Evolutionary conservation across 352 stramenopile genomes (phyloP).

Genomic region (Blastocystis sp.): DNA sequence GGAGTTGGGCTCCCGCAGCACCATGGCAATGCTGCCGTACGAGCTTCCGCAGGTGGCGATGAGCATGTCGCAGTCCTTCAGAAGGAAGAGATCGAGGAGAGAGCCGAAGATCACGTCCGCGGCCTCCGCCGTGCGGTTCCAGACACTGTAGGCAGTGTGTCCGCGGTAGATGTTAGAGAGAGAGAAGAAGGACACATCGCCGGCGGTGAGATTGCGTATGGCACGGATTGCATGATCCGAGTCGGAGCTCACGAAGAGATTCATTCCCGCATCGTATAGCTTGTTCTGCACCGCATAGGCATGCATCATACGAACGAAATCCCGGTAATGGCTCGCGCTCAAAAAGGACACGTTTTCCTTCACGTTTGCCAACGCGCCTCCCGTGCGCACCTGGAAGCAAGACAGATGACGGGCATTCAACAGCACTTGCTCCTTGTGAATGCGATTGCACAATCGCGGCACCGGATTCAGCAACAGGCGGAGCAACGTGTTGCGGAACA

Average conservation of each 20-base stretch:
- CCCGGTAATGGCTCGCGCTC: not conserved
- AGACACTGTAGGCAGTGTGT: not conserved
- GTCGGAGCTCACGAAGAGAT: constrained; percentile 1
- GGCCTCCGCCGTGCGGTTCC: not conserved
- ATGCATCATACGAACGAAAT: not conserved
- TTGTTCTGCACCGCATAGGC: not conserved
- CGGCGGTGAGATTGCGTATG: not conserved
- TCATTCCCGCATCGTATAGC: not conserved
- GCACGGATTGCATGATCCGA: not conserved
- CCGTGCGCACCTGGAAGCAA: constrained; percentile 6
- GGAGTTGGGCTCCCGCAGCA: not conserved
- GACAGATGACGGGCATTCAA: not conserved
- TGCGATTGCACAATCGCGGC: not conserved
- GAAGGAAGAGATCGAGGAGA: not conserved
- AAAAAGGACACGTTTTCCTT: not conserved
- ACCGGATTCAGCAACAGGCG: constrained; percentile 1
- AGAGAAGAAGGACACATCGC: not conserved
- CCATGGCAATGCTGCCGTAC: not conserved
- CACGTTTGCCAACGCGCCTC: not conserved
- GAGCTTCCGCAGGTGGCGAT: not conserved
- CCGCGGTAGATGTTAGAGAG: not conserved
- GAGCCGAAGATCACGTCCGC: not conserved
- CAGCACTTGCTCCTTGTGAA: not conserved
- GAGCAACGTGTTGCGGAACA: not conserved
- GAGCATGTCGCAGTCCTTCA: constrained; percentile 27